Evolutionary conservation across 1,284 basidiomycete species (phyloP).

Genomic region (Puccinia polysora): DNA sequence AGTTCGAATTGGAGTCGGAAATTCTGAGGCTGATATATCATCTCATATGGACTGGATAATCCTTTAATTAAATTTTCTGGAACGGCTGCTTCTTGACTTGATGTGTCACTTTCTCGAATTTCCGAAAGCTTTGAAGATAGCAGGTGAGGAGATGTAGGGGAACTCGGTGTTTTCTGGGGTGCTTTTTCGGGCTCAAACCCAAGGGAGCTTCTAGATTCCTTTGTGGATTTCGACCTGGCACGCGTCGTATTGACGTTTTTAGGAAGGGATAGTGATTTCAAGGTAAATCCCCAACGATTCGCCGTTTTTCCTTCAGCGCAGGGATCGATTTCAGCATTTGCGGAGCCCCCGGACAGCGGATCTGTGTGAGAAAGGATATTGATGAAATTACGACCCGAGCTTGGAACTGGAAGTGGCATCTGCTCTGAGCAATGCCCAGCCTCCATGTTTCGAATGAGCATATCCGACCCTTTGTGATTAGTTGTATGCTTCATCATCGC

Average conservation of each 20-base stretch:
- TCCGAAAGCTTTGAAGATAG: background rate
- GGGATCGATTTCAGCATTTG: background rate
- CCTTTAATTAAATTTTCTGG: constrained; percentile 19
- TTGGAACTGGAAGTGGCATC: too few species aligned
- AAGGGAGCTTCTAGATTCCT: background rate
- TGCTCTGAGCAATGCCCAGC: too few species aligned
- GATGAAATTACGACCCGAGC: too few species aligned
- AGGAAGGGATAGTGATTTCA: constrained; percentile 17
- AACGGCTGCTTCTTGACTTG: constrained; percentile 5
- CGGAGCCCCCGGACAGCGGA: too few species aligned
- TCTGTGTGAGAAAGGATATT: too few species aligned
- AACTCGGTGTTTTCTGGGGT: background rate
- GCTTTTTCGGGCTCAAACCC: background rate
- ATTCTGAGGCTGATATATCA: background rate
- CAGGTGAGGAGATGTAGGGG: constrained; percentile 2
- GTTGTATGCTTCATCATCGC: too few species aligned
- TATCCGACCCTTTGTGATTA: too few species aligned
- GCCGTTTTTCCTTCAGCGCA: constrained; percentile 2
- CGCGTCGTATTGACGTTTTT: background rate
- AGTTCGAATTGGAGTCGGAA: constrained; percentile 2
- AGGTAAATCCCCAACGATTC: constrained; percentile 12
- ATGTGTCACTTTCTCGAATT: background rate
- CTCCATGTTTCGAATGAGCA: too few species aligned
- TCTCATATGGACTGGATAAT: constrained; percentile 19
- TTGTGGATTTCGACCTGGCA: background rate